A percentile compares a stretch with the other conserved stretches of the same genome.
phyloP scores from a whole-genome alignment of 108 stramenopile genomes.

The Nitzschia sp. region DNA sequence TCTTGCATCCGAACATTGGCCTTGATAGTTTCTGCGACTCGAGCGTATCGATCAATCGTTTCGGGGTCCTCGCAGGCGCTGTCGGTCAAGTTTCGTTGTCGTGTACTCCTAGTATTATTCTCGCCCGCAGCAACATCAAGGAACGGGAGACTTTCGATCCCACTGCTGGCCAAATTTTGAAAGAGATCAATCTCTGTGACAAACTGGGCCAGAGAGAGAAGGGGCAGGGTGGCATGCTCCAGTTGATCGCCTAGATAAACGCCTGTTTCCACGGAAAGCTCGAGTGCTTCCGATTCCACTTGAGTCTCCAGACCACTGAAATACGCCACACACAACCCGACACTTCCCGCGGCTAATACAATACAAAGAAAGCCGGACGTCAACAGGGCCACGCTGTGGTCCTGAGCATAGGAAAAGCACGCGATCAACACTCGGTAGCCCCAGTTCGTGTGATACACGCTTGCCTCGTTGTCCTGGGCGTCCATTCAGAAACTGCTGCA shows the following conservation, averaged over 20 bases:
- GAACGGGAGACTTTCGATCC: conserved; percentile 16
- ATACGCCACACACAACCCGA: background rate
- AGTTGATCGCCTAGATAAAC: conserved; percentile 34
- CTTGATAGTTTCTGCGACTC: conserved; percentile 37
- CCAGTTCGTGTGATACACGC: background rate
- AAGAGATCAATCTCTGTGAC: conserved; percentile 30
- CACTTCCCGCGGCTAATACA: background rate
- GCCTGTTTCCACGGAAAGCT: conserved; percentile 34
- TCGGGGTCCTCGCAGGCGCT: conserved; percentile 35
- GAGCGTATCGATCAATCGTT: conserved; percentile 18
- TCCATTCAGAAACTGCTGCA: too few species aligned
- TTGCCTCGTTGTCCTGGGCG: too few species aligned
- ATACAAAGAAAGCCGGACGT: background rate
- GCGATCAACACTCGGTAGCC: background rate
- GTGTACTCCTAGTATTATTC: too few species aligned
- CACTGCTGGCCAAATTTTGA: conserved; percentile 11
- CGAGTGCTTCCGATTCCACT: background rate
- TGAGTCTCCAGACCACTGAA: background rate
- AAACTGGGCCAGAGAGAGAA: conserved; percentile 43
- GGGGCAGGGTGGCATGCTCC: conserved; percentile 35
- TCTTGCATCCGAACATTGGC: conserved; percentile 26
- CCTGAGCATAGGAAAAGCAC: background rate
- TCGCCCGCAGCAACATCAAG: too few species aligned
- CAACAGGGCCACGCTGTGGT: background rate
- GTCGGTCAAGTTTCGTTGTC: conserved; percentile 39